Percentiles rank a stretch among this genome's conserved stretches.
Evolutionary conservation across 192 early-diverging fungal genomes (phyloP).

Genomic region (Mortierella hygrophila): DNA sequence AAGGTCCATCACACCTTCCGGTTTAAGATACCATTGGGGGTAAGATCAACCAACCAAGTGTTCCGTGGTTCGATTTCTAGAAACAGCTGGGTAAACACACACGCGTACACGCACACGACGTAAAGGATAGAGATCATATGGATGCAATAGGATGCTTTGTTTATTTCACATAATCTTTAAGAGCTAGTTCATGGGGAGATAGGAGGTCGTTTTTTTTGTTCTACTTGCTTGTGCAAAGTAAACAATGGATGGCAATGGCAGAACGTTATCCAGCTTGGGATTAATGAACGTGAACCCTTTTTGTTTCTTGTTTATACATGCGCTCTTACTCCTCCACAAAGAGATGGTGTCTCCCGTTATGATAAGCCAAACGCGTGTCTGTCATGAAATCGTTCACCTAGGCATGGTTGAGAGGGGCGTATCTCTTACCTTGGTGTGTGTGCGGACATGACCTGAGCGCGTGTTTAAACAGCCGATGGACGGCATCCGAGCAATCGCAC

Average conservation of each 20-base stretch:
- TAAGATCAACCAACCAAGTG: not conserved
- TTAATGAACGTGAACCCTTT: not conserved
- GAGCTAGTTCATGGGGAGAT: not conserved
- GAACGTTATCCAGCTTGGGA: not conserved
- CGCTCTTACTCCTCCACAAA: not conserved
- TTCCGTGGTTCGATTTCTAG: not conserved
- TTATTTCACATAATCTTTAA: not conserved
- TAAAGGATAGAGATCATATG: not conserved
- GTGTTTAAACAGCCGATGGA: not conserved
- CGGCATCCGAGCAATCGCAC: not conserved
- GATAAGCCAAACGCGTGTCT: constrained; percentile 10
- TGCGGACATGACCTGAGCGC: not conserved
- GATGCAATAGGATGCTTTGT: not conserved
- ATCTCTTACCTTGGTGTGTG: not conserved
- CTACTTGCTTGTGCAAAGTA: not conserved
- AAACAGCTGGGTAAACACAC: constrained; percentile 5
- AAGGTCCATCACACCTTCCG: not conserved
- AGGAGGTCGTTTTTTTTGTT: not conserved
- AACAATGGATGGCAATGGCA: not conserved
- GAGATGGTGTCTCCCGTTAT: not conserved
- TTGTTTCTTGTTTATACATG: not conserved
- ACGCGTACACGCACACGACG: not conserved
- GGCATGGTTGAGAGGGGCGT: not conserved
- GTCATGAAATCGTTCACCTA: not conserved
- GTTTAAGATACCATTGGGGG: not conserved